Evolutionary conservation across 78 protist genomes (phyloP), one percentile per base, ranked within the genome.

Genomic region (Thecamonas trahens): DNA sequence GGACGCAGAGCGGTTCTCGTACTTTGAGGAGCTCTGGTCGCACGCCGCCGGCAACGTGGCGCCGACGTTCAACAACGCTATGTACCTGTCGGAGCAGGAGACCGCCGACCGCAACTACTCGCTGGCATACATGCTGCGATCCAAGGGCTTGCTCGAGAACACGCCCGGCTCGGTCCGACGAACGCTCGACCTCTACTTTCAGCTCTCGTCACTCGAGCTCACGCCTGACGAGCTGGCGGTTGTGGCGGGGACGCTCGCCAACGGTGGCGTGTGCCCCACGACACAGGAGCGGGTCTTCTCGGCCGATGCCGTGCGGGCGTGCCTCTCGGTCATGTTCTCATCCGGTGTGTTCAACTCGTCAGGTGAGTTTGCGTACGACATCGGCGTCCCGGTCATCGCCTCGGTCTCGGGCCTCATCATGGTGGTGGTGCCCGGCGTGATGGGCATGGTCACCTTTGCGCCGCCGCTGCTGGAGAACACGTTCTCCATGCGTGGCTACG

Each of bases 241-340:
- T 34, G 65, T 73, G 31, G 84, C 88, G 5, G 82, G 85, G 22
- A 83, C 88, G 39, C 67, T 71, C 31, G 88, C 88, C 44, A 83
- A 83, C 59, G 26, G 31, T 2, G 88, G 88, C 34, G 64, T 61
- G 24, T 15, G 34, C 74, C 85, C 88, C 18, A 1, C 65, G 6
- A 72, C 88, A 9, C 79, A 62, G 50, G n/a, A n/a, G n/a, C n/a
- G n/a, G n/a, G n/a, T n/a, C n/a, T n/a, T n/a, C n/a, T n/a, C n/a
- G n/a, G n/a, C n/a, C n/a, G n/a, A n/a, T n/a, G n/a, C n/a, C n/a
- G 80, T 79, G 17, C 20, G 35, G 24, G 0, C 28, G 35, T 4
- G 61, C 5, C 78, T 75, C 22, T 31, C 70, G 24, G 2, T 53
- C 18, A 53, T 79, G 72, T 1, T 11, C n/a, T 29, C 72, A 32